Percentiles rank a stretch among this genome's conserved stretches.
These are phyloP conservation scores for Moniliella sp. DNA, from an alignment of 1,284 basidiomycete species.

Conservation along the genomic window DNA sequence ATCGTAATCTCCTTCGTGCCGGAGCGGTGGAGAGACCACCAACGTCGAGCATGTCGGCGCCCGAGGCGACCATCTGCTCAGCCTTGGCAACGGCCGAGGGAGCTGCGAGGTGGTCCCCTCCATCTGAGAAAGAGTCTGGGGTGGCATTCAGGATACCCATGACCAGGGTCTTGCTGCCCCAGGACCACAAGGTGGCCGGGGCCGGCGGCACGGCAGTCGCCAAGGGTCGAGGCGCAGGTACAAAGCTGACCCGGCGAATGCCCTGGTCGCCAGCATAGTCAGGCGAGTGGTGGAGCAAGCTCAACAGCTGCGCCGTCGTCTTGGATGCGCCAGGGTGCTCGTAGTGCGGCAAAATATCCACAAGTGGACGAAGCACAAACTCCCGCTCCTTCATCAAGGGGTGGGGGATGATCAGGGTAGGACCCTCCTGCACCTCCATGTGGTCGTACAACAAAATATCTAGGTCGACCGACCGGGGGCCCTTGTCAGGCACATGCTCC, in stretches of 20 bases:
- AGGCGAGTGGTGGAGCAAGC: slow-evolving; percentile 13
- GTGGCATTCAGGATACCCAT: slow-evolving; percentile 91
- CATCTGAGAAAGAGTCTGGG: slow-evolving; percentile 92
- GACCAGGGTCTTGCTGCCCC: slow-evolving; percentile 42
- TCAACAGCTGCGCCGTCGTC: slow-evolving; percentile 17
- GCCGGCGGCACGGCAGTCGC: background rate
- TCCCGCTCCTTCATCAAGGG: slow-evolving; percentile 59
- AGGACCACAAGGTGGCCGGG: slow-evolving; percentile 4
- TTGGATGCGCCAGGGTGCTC: slow-evolving; percentile 24
- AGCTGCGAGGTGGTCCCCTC: slow-evolving; percentile 42
- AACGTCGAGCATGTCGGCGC: slow-evolving; percentile 62
- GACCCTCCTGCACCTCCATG: slow-evolving; percentile 41
- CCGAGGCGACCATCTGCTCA: slow-evolving; percentile 11
- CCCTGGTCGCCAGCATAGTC: slow-evolving; percentile 9
- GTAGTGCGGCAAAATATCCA: slow-evolving; percentile 40
- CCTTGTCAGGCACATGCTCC: slow-evolving; percentile 45
- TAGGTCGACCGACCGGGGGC: slow-evolving; percentile 71
- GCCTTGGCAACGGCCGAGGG: slow-evolving; percentile 16
- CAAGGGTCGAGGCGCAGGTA: slow-evolving; percentile 2
- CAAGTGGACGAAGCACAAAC: slow-evolving; percentile 69
- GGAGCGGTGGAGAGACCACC: slow-evolving; percentile 58
- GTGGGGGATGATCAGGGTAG: slow-evolving; percentile 63
- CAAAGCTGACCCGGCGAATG: slow-evolving; percentile 9
- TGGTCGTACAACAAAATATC: slow-evolving; percentile 66
- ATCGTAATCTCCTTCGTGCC: slow-evolving; percentile 11